phyloP scores from a whole-genome alignment of 371 early-diverging fungal genomes.

The Apophysomyces elegans region DNA sequence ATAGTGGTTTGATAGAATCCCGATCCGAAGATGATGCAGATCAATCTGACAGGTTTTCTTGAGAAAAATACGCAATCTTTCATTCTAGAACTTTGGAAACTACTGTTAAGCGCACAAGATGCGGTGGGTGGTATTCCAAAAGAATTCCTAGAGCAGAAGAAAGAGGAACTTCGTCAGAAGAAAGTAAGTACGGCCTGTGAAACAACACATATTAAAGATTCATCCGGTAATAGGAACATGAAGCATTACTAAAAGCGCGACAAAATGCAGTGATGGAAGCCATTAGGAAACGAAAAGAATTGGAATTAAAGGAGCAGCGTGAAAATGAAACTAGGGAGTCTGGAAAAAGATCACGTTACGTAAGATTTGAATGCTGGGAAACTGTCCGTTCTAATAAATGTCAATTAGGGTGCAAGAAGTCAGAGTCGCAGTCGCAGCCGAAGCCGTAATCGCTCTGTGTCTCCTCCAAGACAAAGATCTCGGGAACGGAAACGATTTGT shows the following conservation, averaged over 20 bases:
- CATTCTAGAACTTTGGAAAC: conserved; percentile 87
- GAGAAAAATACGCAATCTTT: conserved; percentile 83
- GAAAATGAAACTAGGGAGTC: conserved; percentile 17
- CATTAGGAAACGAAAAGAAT: conserved; percentile 37
- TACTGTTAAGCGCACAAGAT: conserved; percentile 88
- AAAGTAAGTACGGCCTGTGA: conserved; percentile 29
- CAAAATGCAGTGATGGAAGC: conserved; percentile 48
- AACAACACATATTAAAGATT: neutral
- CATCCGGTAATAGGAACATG: conserved; percentile 18
- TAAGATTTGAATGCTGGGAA: conserved; percentile 3
- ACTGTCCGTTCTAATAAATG: neutral
- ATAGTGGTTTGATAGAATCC: conserved; percentile 48
- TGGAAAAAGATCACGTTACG: conserved; percentile 30
- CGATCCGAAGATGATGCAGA: conserved; percentile 91
- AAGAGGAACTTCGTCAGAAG: conserved; percentile 69
- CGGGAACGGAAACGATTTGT: conserved; percentile 10
- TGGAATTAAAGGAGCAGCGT: conserved; percentile 27
- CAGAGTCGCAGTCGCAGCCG: conserved; percentile 33
- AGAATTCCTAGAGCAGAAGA: conserved; percentile 83
- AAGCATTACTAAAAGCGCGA: conserved; percentile 31
- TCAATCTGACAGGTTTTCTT: conserved; percentile 94
- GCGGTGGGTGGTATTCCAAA: conserved; percentile 86
- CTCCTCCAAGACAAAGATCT: conserved; percentile 15
- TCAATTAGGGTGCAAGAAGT: conserved; percentile 17
- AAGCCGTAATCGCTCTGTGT: neutral